phyloP scores from a whole-genome alignment of 768 basidiomycete genomes.

The Melanogaster broomeanus region DNA sequence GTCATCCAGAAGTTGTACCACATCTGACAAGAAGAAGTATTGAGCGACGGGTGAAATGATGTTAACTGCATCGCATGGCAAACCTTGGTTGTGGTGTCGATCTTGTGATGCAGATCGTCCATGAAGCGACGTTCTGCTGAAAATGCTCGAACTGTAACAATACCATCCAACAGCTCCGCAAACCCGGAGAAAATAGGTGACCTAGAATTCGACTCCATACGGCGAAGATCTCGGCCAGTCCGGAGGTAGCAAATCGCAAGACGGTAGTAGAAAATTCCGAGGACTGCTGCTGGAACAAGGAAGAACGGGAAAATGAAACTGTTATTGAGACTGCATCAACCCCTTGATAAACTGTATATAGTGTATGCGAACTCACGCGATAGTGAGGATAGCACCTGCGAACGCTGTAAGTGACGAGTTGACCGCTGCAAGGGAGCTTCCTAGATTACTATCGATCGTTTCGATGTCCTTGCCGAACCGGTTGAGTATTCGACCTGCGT shows the following conservation, averaged over 20 bases:
- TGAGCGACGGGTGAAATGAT: background rate
- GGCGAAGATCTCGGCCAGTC: slow-evolving; percentile 75
- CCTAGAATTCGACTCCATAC: slow-evolving; percentile 84
- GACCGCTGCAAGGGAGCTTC: slow-evolving; percentile 67
- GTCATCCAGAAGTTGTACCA: slow-evolving; percentile 87
- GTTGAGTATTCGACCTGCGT: slow-evolving; percentile 72
- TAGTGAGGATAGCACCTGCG: slow-evolving; percentile 67
- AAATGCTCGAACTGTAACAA: slow-evolving; percentile 87
- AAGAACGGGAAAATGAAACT: slow-evolving; percentile 77
- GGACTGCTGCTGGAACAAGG: slow-evolving; percentile 67
- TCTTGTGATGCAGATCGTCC: slow-evolving; percentile 63
- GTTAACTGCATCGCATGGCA: background rate
- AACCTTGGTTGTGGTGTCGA: slow-evolving; percentile 73
- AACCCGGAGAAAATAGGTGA: slow-evolving; percentile 81
- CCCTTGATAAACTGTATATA: background rate
- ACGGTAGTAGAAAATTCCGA: slow-evolving; percentile 69
- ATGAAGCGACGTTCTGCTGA: slow-evolving; percentile 76
- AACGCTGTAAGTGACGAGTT: slow-evolving; percentile 74
- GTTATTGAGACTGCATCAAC: slow-evolving; percentile 9
- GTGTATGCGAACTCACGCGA: slow-evolving; percentile 46
- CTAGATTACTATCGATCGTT: slow-evolving; percentile 73
- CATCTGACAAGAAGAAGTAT: slow-evolving; percentile 40
- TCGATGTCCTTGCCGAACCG: slow-evolving; percentile 84
- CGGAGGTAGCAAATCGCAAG: slow-evolving; percentile 69
- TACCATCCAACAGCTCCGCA: slow-evolving; percentile 76